Conservation (phyloP, 2,329 filamentous ascomycete genomes). For the Colletotrichum siamense region DNA sequence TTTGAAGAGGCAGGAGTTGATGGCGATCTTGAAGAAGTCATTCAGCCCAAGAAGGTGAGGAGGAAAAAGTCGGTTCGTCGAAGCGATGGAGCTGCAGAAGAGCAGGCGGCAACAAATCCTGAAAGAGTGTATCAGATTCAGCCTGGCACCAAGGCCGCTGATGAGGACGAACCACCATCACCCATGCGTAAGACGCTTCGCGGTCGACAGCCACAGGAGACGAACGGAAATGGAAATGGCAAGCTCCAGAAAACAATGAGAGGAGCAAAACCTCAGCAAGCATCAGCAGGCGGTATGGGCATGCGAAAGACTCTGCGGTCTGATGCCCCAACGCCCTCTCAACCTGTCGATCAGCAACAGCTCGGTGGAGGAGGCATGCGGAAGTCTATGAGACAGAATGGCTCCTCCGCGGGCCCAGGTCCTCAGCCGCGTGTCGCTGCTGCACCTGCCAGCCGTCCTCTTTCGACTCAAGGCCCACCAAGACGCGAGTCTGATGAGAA, state of each 20-base stretch:
- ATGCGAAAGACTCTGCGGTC: conserved; percentile 32
- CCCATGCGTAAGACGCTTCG: conserved; percentile 1
- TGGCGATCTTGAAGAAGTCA: conserved; percentile 44
- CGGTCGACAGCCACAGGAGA: conserved; percentile 1
- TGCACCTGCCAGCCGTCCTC: not conserved
- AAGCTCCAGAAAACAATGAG: conserved; percentile 56
- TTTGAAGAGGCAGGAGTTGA: conserved; percentile 58
- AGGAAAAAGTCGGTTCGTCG: conserved; percentile 36
- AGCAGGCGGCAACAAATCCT: conserved; percentile 11
- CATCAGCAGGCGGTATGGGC: not conserved
- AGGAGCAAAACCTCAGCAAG: conserved; percentile 29
- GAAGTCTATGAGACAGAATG: conserved; percentile 28
- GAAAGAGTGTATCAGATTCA: conserved; percentile 46
- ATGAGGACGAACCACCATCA: not conserved
- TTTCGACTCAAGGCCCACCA: conserved; percentile 9
- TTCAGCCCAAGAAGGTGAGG: conserved; percentile 31
- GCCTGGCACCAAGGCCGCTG: conserved; percentile 30
- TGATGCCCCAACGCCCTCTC: not conserved
- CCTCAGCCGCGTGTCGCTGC: not conserved
- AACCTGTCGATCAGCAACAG: not conserved
- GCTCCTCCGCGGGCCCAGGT: not conserved
- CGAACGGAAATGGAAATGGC: conserved; percentile 17
- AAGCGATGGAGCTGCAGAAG: conserved; percentile 22
- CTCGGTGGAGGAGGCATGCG: conserved; percentile 30
- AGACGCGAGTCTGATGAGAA: not conserved